These are phyloP conservation scores for Penicillium alfredii DNA, from an alignment of 495 filamentous ascomycete species.

Conservation along the genomic window DNA sequence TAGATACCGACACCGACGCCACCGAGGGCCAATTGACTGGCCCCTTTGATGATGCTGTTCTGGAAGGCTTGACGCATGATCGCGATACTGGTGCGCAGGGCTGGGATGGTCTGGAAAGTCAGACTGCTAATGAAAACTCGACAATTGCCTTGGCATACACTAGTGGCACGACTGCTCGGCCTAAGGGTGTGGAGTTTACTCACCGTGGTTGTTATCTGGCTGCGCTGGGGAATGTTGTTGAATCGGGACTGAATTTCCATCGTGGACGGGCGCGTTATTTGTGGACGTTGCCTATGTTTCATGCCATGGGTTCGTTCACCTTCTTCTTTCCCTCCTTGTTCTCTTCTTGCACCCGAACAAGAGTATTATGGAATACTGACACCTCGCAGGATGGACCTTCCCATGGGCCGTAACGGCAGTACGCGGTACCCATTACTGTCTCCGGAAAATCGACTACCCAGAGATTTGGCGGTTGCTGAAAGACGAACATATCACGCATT, in stretches of 20 bases:
- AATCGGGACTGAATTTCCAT: slow-evolving; percentile 73
- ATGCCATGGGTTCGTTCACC: slow-evolving; percentile 63
- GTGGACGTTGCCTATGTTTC: slow-evolving; percentile 96
- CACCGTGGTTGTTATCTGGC: slow-evolving; percentile 84
- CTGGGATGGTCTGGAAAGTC: slow-evolving; percentile 69
- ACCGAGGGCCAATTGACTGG: slow-evolving; percentile 67
- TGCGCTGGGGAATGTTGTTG: slow-evolving; percentile 76
- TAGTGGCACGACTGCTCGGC: slow-evolving; percentile 83
- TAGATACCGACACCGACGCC: slow-evolving; percentile 82
- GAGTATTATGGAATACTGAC: too few species aligned
- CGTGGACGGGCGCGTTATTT: slow-evolving; percentile 69
- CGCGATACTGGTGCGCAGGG: slow-evolving; percentile 52
- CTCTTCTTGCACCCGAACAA: background rate
- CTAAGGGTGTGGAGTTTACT: slow-evolving; percentile 92
- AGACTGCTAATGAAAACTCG: slow-evolving; percentile 67
- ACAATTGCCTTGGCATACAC: slow-evolving; percentile 86
- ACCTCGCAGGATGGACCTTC: slow-evolving; percentile 72
- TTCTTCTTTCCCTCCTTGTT: background rate
- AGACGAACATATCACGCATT: slow-evolving; percentile 82
- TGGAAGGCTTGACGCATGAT: slow-evolving; percentile 74
- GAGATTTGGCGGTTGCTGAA: slow-evolving; percentile 86
- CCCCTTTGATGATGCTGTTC: slow-evolving; percentile 76
- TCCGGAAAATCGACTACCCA: slow-evolving; percentile 91
- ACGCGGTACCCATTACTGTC: slow-evolving; percentile 88
- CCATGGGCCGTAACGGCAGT: slow-evolving; percentile 88